Evolutionary conservation across 1,284 basidiomycete species (phyloP), one percentile per base, ranked within the genome.

Genomic region (Fomitiporia mediterranea): DNA sequence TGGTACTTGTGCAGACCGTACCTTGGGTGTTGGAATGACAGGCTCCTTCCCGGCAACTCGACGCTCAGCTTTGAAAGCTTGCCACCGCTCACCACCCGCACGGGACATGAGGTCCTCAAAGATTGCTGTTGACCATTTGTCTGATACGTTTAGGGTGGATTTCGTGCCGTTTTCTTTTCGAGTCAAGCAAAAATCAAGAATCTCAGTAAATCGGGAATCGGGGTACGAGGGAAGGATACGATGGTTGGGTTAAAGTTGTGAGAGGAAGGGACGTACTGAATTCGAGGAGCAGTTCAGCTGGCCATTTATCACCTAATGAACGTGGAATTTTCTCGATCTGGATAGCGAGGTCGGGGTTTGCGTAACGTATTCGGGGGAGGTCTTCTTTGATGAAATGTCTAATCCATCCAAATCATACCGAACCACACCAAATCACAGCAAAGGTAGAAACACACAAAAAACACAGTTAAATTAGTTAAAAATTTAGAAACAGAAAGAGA

Each of bases 321-420:
- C 84, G 84, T 28, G 68, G 70, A 28, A 75, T 64, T 61, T 75
- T 81, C 58, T 77, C 74, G 0, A 89, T 77, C 34, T 77, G 67
- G 28, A 90, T 81, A 19, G 78, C 72, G 27, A 88, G 63, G 8
- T 72, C 65, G 0, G 86, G 87, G 63, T 91, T 91, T 1, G 80
- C 82, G 67, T 80, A 89, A 6, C 79, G 82, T 73, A 91, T 86
- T 32, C 85, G 75, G 1, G 86, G 86, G 0, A 91, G 69, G 19
- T 87, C 76, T 40, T 90, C 82, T 64, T 86, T 87, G 42, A 86
- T 75, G 60, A 91, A 91, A 72, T 89, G 82, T 50, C 89, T 89
- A 56, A 17, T 47, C 34, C 15, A 19, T n/a, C n/a, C n/a, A n/a
- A n/a, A n/a, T n/a, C n/a, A n/a, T n/a, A n/a, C n/a, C n/a, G n/a